Conservation (phyloP, 495 filamentous ascomycete genomes). For the Neurospora sp. region DNA sequence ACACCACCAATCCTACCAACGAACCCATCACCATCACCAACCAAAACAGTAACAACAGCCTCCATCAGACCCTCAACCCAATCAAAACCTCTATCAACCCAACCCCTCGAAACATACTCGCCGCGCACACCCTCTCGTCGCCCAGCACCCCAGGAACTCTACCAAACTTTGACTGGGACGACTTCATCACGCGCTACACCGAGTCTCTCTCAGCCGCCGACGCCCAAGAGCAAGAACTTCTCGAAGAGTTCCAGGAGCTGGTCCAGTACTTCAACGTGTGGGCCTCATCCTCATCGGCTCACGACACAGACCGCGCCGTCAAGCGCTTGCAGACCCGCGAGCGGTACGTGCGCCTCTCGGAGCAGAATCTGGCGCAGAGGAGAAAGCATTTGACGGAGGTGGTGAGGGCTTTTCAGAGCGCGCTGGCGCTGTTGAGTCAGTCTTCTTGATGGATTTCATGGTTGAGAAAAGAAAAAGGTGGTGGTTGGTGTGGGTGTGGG, state of each 20-base stretch:
- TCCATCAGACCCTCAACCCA: neutral
- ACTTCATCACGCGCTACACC: constrained; percentile 53
- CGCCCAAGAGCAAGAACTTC: constrained; percentile 48
- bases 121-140: constrained; percentile 7
- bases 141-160: constrained; percentile 37
- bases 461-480: no score
- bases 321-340: constrained; percentile 74
- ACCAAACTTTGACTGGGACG: constrained; percentile 52
- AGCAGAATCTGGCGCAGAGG: constrained; percentile 57
- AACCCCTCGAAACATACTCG: neutral
- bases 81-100: neutral
- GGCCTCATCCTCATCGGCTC: constrained; percentile 51
- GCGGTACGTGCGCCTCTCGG: constrained; percentile 59
- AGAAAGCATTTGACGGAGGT: constrained; percentile 66
- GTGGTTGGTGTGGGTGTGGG: no score
- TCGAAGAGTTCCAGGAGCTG: constrained; percentile 52
- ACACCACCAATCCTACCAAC: constrained; percentile 8
- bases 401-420: constrained; percentile 71
- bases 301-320: constrained; percentile 59
- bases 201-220: constrained; percentile 49
- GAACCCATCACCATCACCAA: constrained; percentile 17
- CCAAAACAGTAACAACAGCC: constrained; percentile 5
- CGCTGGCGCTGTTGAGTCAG: constrained; percentile 53
- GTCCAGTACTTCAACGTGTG: constrained; percentile 62
- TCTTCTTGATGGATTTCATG: constrained; percentile 1